Percentiles rank a stretch among this genome's conserved stretches.
phyloP scores from a whole-genome alignment of 1,139 yeast species.

The Candida gigantensis region DNA sequence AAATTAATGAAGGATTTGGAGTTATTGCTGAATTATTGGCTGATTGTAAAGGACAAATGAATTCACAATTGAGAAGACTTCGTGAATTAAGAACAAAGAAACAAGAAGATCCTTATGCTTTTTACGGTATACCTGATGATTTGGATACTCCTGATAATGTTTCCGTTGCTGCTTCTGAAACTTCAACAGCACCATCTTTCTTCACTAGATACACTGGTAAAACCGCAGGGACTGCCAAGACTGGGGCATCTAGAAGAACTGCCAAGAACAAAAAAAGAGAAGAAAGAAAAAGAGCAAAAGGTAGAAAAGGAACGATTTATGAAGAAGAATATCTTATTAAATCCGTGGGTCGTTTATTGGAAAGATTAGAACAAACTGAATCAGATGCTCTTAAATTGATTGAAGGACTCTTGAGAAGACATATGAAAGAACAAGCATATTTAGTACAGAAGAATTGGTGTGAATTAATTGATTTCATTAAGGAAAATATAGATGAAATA shows the following conservation, averaged over 20 bases:
- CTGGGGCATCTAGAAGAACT: constrained; percentile 92
- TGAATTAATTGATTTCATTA: constrained; percentile 56
- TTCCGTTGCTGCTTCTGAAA: constrained; percentile 91
- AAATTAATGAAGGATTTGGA: constrained; percentile 85
- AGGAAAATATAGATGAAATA: constrained; percentile 67
- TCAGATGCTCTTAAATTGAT: constrained; percentile 73
- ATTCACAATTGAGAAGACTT: constrained; percentile 79
- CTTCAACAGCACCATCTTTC: constrained; percentile 89
- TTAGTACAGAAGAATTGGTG: constrained; percentile 72
- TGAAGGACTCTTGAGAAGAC: constrained; percentile 74
- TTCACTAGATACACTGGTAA: constrained; percentile 96
- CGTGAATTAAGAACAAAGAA: constrained; percentile 85
- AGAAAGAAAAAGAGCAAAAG: constrained; percentile 93
- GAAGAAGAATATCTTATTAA: constrained; percentile 93
- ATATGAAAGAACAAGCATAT: constrained; percentile 76
- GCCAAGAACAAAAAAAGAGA: constrained; percentile 91
- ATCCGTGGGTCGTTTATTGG: constrained; percentile 85
- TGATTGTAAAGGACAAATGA: constrained; percentile 84
- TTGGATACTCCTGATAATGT: constrained; percentile 88
- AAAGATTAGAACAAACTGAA: constrained; percentile 73
- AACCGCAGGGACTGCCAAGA: constrained; percentile 92
- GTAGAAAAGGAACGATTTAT: constrained; percentile 95
- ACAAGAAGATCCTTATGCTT: constrained; percentile 79
- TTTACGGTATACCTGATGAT: constrained; percentile 67
- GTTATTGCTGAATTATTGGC: constrained; percentile 83